A percentile compares a stretch with the other conserved stretches of the same genome.
phyloP scores from a whole-genome alignment of 1,284 basidiomycete genomes.

The Rhodotorula sp. region DNA sequence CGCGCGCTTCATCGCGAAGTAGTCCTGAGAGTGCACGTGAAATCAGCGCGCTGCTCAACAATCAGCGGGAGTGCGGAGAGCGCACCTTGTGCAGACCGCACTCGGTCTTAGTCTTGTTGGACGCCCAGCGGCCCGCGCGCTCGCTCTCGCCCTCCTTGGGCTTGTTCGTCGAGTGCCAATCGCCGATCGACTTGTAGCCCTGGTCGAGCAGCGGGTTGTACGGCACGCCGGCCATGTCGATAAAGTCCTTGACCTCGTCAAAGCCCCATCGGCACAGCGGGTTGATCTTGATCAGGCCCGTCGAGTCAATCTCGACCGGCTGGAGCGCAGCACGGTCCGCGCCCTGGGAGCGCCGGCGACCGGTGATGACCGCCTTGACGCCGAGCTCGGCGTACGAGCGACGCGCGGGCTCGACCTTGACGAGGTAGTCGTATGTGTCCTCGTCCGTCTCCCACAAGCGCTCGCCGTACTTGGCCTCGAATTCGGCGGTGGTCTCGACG shows the following conservation, averaged over 20 bases:
- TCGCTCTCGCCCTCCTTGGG: conserved; percentile 66
- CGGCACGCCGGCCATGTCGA: conserved; percentile 80
- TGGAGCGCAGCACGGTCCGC: conserved; percentile 77
- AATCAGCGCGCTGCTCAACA: not conserved
- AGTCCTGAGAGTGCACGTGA: conserved; percentile 57
- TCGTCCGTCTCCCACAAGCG: conserved; percentile 88
- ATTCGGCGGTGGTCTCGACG: conserved; percentile 69
- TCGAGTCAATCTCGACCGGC: conserved; percentile 87
- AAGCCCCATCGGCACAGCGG: conserved; percentile 91
- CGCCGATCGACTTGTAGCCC: conserved; percentile 92
- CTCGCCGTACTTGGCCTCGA: conserved; percentile 78
- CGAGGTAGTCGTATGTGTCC: conserved; percentile 82
- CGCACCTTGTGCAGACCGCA: conserved; percentile 82
- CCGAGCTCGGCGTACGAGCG: conserved; percentile 79
- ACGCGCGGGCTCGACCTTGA: conserved; percentile 94
- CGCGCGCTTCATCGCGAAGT: conserved; percentile 49
- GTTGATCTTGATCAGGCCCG: conserved; percentile 92
- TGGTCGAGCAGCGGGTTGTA: conserved; percentile 84
- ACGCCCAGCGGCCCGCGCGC: conserved; percentile 88
- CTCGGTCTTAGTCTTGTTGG: conserved; percentile 82
- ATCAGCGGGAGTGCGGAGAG: not conserved
- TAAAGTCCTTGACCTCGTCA: conserved; percentile 79
- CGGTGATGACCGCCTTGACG: conserved; percentile 89
- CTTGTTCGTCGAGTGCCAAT: conserved; percentile 90
- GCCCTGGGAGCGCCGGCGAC: conserved; percentile 88